These are phyloP conservation scores for Phycomyces blakesleeanus DNA, from an alignment of 192 early-diverging fungal genomes.

Conservation along the genomic window DNA sequence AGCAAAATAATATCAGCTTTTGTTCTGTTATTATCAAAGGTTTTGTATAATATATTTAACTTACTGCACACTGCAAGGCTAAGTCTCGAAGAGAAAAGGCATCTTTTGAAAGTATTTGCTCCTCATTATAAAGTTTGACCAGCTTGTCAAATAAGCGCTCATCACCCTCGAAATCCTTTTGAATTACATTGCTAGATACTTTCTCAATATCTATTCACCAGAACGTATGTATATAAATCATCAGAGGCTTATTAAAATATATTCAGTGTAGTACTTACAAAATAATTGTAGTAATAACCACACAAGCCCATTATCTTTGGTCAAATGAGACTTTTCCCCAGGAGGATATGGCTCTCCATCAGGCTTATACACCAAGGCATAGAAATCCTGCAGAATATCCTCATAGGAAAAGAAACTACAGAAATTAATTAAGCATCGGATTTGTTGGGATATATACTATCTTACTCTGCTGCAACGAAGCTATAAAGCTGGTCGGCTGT, in stretches of 20 bases:
- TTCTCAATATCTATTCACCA: slow-evolving; percentile 54
- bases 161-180: slow-evolving; percentile 63
- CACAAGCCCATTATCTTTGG: slow-evolving; percentile 70
- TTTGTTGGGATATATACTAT: not conserved
- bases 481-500: slow-evolving; percentile 73
- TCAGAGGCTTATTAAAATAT: not conserved
- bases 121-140: slow-evolving; percentile 68
- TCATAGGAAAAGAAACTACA: slow-evolving; percentile 54
- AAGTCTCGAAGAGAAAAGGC: slow-evolving; percentile 73
- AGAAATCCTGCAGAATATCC: slow-evolving; percentile 51
- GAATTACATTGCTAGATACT: slow-evolving; percentile 52
- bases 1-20: not conserved
- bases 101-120: slow-evolving; percentile 67
- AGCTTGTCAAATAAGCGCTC: slow-evolving; percentile 71
- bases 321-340: slow-evolving; percentile 38
- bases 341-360: slow-evolving; percentile 43
- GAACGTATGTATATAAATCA: not conserved
- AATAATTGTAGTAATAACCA: slow-evolving; percentile 71
- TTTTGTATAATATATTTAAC: not conserved
- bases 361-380: slow-evolving; percentile 48
- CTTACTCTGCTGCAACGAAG: slow-evolving; percentile 55
- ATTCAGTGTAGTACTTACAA: slow-evolving; percentile 21
- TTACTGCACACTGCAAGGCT: slow-evolving; percentile 64
- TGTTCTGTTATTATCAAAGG: not conserved
- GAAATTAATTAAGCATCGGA: slow-evolving; percentile 4